Conservation (phyloP, 2,329 filamentous ascomycete genomes). For the Exophiala sp. region DNA sequence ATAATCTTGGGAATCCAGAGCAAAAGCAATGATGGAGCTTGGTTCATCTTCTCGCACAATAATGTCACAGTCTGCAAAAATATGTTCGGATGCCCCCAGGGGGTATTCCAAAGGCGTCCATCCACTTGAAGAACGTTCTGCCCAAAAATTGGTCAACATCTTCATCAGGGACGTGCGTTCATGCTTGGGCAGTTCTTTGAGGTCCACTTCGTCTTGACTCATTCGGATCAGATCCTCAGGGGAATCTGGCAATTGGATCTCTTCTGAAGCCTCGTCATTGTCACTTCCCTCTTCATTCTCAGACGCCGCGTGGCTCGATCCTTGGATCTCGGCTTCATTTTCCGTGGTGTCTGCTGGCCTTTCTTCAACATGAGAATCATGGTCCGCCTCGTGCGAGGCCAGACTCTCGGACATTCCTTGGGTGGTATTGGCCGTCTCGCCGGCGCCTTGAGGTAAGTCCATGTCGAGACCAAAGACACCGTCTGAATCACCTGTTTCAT, state of each 20-base stretch:
- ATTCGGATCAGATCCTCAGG: conserved; percentile 47
- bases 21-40: conserved; percentile 90
- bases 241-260: conserved; percentile 54
- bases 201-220: conserved; percentile 51
- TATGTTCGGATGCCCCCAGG: conserved; percentile 78
- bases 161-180: conserved; percentile 92
- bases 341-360: conserved; percentile 34
- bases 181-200: conserved; percentile 78
- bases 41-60: conserved; percentile 97
- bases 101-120: conserved; percentile 93
- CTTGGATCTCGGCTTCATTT: conserved; percentile 42
- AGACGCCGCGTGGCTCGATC: conserved; percentile 50
- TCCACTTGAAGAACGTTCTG: conserved; percentile 89
- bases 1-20: conserved; percentile 82
- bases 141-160: conserved; percentile 96
- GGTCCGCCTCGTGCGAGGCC: conserved; percentile 32
- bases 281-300: conserved; percentile 64
- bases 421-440: conserved; percentile 25
- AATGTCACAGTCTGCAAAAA: conserved; percentile 94
- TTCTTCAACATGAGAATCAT: conserved; percentile 33
- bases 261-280: conserved; percentile 65
- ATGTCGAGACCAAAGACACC: conserved; percentile 41
- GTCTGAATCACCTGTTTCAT: conserved; percentile 65
- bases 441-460: conserved; percentile 23
- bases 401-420: conserved; percentile 32